Percentiles rank a stretch among this genome's conserved stretches.
These are phyloP conservation scores for Berkeleyomyces rouxiae DNA, from an alignment of 2,329 filamentous ascomycete genomes.

Conservation along the genomic window DNA sequence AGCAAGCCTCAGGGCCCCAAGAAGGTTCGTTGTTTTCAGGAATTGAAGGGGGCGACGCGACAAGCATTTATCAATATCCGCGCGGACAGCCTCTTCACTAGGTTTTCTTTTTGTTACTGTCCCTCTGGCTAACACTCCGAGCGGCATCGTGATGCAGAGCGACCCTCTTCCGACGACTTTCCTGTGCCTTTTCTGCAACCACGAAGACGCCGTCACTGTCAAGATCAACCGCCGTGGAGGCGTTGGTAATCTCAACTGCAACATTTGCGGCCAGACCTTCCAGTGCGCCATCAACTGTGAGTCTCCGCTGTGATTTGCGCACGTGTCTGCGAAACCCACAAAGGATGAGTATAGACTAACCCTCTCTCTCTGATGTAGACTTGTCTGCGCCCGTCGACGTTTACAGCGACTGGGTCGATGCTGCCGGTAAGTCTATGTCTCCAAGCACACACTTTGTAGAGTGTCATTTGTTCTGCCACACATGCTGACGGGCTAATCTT, in stretches of 20 bases:
- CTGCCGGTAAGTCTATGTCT: slow-evolving; percentile 34
- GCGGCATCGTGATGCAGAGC: slow-evolving; percentile 28
- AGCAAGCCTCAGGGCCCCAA: slow-evolving; percentile 67
- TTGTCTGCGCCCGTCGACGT: slow-evolving; percentile 86
- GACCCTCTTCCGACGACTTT: slow-evolving; percentile 70
- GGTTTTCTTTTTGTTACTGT: background rate
- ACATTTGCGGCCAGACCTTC: slow-evolving; percentile 84
- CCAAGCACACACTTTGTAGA: background rate
- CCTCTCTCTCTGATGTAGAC: slow-evolving; percentile 33
- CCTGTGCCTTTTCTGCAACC: slow-evolving; percentile 95
- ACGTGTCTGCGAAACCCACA: background rate
- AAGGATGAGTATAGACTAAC: background rate
- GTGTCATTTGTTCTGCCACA: background rate
- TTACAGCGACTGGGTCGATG: slow-evolving; percentile 96
- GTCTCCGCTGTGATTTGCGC: slow-evolving; percentile 18
- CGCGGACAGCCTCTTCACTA: background rate
- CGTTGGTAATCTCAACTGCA: slow-evolving; percentile 72
- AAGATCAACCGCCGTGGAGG: slow-evolving; percentile 89
- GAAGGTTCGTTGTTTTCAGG: slow-evolving; percentile 39
- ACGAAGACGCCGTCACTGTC: slow-evolving; percentile 80
- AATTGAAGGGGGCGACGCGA: background rate
- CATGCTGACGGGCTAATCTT: background rate
- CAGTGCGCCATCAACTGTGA: slow-evolving; percentile 85
- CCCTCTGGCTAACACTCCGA: slow-evolving; percentile 3
- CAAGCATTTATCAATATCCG: background rate